Conservation (phyloP, 2,329 filamentous ascomycete species). For the Fusarium globosum region DNA sequence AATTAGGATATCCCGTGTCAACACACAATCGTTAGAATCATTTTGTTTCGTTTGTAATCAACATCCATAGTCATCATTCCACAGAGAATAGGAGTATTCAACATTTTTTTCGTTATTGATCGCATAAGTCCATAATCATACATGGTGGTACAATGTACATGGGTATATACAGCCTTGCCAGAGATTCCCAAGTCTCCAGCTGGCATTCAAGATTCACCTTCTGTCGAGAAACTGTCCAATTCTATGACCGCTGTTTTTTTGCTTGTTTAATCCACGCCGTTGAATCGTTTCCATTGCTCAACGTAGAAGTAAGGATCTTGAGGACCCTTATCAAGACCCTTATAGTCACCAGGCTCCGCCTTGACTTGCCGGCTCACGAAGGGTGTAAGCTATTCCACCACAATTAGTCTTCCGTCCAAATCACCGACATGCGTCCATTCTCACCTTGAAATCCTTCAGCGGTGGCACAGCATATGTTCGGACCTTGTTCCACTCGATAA, state of each 20-base stretch:
- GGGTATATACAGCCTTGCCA: slow-evolving; percentile 47
- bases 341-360: slow-evolving; percentile 64
- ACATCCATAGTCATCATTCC: slow-evolving; percentile 11
- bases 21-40: slow-evolving; percentile 25
- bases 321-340: slow-evolving; percentile 64
- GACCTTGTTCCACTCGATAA: slow-evolving; percentile 87
- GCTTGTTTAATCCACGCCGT: slow-evolving; percentile 65
- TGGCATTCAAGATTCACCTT: slow-evolving; percentile 6
- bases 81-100: slow-evolving; percentile 13
- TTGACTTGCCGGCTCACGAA: slow-evolving; percentile 76
- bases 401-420: slow-evolving; percentile 25
- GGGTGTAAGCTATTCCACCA: slow-evolving; percentile 73
- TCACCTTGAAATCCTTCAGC: slow-evolving; percentile 78
- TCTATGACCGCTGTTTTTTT: background rate
- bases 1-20: slow-evolving; percentile 28
- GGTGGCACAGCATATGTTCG: slow-evolving; percentile 88
- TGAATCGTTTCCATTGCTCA: slow-evolving; percentile 74
- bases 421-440: slow-evolving; percentile 26
- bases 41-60: slow-evolving; percentile 19
- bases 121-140: slow-evolving; percentile 43
- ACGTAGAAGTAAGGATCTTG: slow-evolving; percentile 72
- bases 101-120: slow-evolving; percentile 12
- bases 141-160: slow-evolving; percentile 46
- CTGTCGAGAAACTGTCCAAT: background rate
- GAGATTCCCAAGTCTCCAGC: slow-evolving; percentile 33